A percentile compares a stretch with the other conserved stretches of the same genome.
phyloP scores from a whole-genome alignment of 805 yeast species.

The Candida mattraensis region DNA sequence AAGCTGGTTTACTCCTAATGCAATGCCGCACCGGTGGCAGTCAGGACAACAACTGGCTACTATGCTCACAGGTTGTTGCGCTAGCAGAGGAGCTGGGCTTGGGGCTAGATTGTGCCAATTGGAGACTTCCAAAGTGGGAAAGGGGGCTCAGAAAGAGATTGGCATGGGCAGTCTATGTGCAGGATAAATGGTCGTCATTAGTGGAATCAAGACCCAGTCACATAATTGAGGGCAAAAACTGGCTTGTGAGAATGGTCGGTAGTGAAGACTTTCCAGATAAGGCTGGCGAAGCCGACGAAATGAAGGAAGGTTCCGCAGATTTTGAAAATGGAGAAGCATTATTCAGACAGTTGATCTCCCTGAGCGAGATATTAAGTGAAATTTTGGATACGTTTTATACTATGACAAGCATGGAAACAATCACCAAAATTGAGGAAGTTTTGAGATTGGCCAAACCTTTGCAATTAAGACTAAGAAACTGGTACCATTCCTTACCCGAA shows the following conservation, averaged over 20 bases:
- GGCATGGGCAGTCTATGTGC: conserved; percentile 94
- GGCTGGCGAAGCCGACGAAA: conserved; percentile 36
- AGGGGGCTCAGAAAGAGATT: conserved; percentile 80
- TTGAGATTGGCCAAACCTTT: conserved; percentile 78
- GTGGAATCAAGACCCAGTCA: conserved; percentile 86
- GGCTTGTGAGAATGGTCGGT: conserved; percentile 71
- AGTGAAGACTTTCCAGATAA: conserved; percentile 81
- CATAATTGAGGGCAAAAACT: conserved; percentile 64
- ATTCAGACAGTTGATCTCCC: conserved; percentile 64
- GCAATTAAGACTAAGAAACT: conserved; percentile 65
- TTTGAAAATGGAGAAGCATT: conserved; percentile 68
- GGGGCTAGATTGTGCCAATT: conserved; percentile 83
- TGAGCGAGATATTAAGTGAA: conserved; percentile 69
- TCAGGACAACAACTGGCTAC: conserved; percentile 73
- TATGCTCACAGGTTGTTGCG: conserved; percentile 84
- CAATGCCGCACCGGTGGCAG: conserved; percentile 53
- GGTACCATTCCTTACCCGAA: conserved; percentile 74
- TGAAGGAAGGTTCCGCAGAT: conserved; percentile 62
- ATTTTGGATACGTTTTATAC: conserved; percentile 73
- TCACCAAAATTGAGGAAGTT: conserved; percentile 63
- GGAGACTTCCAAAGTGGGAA: conserved; percentile 97
- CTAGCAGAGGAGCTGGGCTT: conserved; percentile 88
- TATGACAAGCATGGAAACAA: conserved; percentile 56
- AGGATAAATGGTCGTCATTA: conserved; percentile 87
- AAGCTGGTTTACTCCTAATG: conserved; percentile 77